These are phyloP conservation scores for Platanthera zijinensis DNA, from an alignment of 106 monocot genomes.

Conservation along the genomic window DNA sequence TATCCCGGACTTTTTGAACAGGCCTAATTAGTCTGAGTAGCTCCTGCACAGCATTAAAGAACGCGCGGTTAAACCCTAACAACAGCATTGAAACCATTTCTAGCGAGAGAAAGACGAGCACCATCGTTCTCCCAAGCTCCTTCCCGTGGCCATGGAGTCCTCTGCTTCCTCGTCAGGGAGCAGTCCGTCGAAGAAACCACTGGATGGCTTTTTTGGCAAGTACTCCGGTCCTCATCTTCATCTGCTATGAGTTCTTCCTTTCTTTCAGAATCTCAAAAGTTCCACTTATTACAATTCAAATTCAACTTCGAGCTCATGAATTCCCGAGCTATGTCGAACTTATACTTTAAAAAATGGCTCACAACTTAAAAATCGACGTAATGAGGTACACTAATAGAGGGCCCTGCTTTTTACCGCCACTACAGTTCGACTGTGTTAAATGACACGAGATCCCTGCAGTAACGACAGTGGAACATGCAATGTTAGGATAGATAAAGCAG, in stretches of 20 bases:
- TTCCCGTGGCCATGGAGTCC: not conserved
- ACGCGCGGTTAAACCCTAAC: conserved; percentile 8
- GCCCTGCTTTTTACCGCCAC: not conserved
- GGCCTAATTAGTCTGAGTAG: too few relatives aligned
- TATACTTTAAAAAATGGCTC: not conserved
- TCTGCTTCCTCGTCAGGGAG: not conserved
- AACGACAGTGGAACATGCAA: not conserved
- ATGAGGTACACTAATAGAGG: not conserved
- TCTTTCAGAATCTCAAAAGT: not conserved
- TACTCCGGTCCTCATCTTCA: not conserved
- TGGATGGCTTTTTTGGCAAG: conserved; percentile 1
- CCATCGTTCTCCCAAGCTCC: not conserved
- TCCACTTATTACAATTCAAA: not conserved
- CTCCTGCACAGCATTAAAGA: not conserved
- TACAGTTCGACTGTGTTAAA: too few relatives aligned
- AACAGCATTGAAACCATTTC: not conserved
- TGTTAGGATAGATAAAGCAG: not conserved
- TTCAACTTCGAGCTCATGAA: not conserved
- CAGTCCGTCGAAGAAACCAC: not conserved
- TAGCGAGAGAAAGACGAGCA: not conserved
- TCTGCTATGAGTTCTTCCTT: not conserved
- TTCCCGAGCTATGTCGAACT: not conserved
- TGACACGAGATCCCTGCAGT: too few relatives aligned
- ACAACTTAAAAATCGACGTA: not conserved
- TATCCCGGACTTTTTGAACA: too few relatives aligned